Evolutionary conservation across 2,329 filamentous ascomycete genomes (phyloP).

Genomic region (Dryadomyces sulphureus): DNA sequence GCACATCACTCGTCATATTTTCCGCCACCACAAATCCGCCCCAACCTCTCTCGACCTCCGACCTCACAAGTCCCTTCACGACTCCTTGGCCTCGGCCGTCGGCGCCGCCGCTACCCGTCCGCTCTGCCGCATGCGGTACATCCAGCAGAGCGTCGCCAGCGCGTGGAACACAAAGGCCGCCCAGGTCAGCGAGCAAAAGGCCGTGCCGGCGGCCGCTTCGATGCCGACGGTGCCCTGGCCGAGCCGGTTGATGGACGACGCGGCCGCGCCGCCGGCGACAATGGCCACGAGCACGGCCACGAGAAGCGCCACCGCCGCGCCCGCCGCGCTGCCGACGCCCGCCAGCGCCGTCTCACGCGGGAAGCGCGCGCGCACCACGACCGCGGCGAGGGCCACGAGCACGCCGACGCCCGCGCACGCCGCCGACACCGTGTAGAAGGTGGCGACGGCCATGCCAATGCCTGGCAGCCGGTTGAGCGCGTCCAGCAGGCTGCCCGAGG

Average conservation of each 20-base stretch:
- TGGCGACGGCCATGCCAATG: slow-evolving; percentile 30
- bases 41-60: background rate
- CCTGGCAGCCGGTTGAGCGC: slow-evolving; percentile 34
- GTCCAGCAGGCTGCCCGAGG: slow-evolving; percentile 27
- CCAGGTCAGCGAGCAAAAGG: slow-evolving; percentile 32
- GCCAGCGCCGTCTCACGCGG: slow-evolving; percentile 14
- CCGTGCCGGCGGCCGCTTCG: slow-evolving; percentile 24
- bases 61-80: background rate
- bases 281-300: slow-evolving; percentile 8
- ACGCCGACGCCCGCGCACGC: slow-evolving; percentile 28
- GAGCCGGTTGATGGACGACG: slow-evolving; percentile 11
- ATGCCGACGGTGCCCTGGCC: slow-evolving; percentile 29
- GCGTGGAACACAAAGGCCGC: slow-evolving; percentile 30
- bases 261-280: slow-evolving; percentile 5
- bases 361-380: slow-evolving; percentile 11
- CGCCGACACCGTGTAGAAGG: slow-evolving; percentile 31
- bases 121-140: slow-evolving; percentile 17
- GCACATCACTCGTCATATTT: background rate
- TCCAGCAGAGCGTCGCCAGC: slow-evolving; percentile 25
- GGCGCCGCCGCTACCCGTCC: slow-evolving; percentile 7
- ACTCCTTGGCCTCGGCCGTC: background rate
- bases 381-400: slow-evolving; percentile 23
- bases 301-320: slow-evolving; percentile 17
- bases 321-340: slow-evolving; percentile 23
- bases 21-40: background rate